Evolutionary conservation across 495 filamentous ascomycete species (phyloP).

Genomic region (Aspergillus kassunensis): DNA sequence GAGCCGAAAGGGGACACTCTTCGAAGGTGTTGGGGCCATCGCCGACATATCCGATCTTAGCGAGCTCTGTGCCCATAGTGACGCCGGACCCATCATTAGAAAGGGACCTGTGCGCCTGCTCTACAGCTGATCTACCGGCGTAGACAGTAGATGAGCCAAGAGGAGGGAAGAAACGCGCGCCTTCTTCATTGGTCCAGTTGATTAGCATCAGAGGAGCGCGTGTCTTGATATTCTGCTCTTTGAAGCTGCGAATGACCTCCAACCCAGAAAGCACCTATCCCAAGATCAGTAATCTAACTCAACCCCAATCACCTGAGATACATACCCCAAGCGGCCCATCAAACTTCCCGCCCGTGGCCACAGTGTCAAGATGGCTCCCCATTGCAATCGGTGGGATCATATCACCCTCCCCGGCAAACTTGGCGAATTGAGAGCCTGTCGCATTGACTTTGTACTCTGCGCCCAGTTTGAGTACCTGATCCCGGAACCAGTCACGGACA

Average conservation of each 20-base stretch:
- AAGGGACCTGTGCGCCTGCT: background rate
- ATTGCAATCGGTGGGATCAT: background rate
- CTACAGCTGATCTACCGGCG: background rate
- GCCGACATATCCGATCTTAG: background rate
- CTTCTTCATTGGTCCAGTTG: slow-evolving; percentile 3
- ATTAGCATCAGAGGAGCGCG: background rate
- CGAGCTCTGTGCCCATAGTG: background rate
- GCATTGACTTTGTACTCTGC: background rate
- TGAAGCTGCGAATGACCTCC: background rate
- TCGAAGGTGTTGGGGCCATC: background rate
- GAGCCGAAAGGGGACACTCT: background rate
- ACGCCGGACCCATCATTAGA: background rate
- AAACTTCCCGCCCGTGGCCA: background rate
- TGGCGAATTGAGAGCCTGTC: background rate
- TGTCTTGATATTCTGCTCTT: background rate
- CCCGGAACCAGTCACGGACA: background rate
- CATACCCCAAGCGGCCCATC: background rate
- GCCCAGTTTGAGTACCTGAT: background rate
- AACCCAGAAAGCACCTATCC: background rate
- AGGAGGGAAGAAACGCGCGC: background rate
- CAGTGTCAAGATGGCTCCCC: background rate
- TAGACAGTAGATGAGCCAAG: background rate
- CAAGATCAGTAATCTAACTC: background rate
- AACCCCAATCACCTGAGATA: background rate
- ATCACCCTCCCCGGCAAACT: background rate